A percentile compares a stretch with the other conserved stretches of the same genome.
Conservation (phyloP, 768 basidiomycete genomes). For the Asterophora parasitica region DNA sequence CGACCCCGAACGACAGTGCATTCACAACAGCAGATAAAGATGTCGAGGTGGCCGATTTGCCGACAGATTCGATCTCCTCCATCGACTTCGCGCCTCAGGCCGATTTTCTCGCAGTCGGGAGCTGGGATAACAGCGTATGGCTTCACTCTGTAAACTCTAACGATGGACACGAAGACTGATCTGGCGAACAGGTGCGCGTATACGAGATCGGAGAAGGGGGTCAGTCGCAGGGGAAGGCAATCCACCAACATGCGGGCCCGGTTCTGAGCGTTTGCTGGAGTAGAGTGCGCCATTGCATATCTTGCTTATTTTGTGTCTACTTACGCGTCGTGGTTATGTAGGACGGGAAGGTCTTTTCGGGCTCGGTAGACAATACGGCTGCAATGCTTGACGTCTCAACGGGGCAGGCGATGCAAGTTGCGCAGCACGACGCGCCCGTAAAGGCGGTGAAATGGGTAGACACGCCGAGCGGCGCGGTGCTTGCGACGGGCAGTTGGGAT, state of each 20-base stretch:
- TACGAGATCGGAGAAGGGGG: constrained; percentile 84
- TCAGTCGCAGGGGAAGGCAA: constrained; percentile 83
- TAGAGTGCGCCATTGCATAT: constrained; percentile 70
- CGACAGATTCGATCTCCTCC: constrained; percentile 80
- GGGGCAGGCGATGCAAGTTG: constrained; percentile 76
- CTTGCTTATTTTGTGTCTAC: constrained; percentile 2
- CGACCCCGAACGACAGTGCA: not conserved
- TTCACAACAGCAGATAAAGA: constrained; percentile 54
- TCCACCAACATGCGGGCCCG: constrained; percentile 88
- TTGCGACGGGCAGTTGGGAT: constrained; percentile 97
- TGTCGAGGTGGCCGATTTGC: constrained; percentile 73
- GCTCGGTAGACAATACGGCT: constrained; percentile 90
- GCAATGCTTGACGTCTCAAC: constrained; percentile 91
- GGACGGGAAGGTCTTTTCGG: constrained; percentile 89
- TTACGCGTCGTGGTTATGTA: constrained; percentile 56
- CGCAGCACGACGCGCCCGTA: constrained; percentile 87
- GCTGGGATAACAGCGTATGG: constrained; percentile 88
- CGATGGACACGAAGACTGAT: not conserved
- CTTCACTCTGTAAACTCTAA: not conserved
- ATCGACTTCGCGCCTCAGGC: constrained; percentile 77
- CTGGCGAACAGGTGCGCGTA: constrained; percentile 63
- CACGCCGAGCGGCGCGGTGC: constrained; percentile 64
- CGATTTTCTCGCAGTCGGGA: constrained; percentile 86
- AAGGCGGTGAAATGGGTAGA: constrained; percentile 81
- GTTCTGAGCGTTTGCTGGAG: constrained; percentile 89